Base-by-base conservation (phyloP, 208 protist species). In the Crithidia acanthocephali region DNA sequence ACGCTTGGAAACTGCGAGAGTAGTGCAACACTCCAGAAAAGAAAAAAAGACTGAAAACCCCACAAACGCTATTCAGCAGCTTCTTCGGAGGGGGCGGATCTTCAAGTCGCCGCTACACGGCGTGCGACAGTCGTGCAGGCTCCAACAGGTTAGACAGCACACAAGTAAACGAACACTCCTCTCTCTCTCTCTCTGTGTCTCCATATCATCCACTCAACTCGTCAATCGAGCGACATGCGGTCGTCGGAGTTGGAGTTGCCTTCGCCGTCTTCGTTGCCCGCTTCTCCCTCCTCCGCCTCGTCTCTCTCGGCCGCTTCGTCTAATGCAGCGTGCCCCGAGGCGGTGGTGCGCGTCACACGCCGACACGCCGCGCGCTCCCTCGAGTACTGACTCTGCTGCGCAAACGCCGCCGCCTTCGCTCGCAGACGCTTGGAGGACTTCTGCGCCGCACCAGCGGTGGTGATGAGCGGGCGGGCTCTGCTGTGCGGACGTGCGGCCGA, bases 361-460 rank as follows among this genome's bases (percentile, higher is more conserved):
- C 47, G 61, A 9, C 32, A 40, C 61, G 61, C 53, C 45, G 20
- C 22, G 30, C 32, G 44, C 18, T 40, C 45, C 47, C 55, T 53
- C 28, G 45, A 53, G 2, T 10, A 9, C 27, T 53, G 27, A 2
- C 13, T 27, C 8, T 56, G 61, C 61, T 53, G 61, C 27, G 61
- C 61, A 47, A 56, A 66, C 28, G 47, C 44, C 4, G 61, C 61
- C 18, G 47, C 61, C 47, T 66, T 66, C 23, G 61, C 47, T 2
- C 61, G 44, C 47, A 66, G 45, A 7, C 61, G 61, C 61, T 66
- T 66, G 16, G 61, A 53, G 23, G 61, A 32, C 0, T n/a, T 66
- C 47, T 11, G 20, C 25, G 61, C 23, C 20, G 61, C 47, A 10
- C n/a, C 16, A 28, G 61, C 42, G 13, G 47, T 9, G 11, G 47